Evolutionary conservation across 345 rosid species (phyloP).

Genomic region (Salix purpurea): DNA sequence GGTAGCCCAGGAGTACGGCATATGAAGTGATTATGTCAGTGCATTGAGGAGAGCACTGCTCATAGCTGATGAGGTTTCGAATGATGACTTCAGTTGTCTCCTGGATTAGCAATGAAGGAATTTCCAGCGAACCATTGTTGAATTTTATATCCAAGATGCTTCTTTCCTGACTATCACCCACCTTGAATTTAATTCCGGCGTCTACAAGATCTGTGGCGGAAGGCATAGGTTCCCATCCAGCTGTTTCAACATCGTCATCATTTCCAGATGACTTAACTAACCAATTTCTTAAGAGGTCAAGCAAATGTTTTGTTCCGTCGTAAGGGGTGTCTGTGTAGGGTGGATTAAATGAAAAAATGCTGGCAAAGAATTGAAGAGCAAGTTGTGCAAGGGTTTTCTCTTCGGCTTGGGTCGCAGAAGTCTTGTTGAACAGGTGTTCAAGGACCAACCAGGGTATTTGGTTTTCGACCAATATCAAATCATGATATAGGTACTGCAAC

Average conservation of each 20-base stretch:
- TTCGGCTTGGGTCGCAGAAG: too few species aligned
- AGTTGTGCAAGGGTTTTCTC: too few species aligned
- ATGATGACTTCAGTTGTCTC: slow-evolving; percentile 14
- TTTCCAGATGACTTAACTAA: neutral
- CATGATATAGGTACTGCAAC: slow-evolving; percentile 23
- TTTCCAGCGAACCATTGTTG: neutral
- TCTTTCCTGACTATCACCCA: neutral
- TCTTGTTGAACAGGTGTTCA: slow-evolving; percentile 1
- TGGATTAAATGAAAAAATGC: neutral
- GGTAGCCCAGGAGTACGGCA: slow-evolving; percentile 18
- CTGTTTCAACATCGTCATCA: neutral
- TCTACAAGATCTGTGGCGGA: slow-evolving; percentile 5
- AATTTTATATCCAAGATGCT: slow-evolving; percentile 16
- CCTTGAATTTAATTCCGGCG: slow-evolving; percentile 1
- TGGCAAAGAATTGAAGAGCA: too few species aligned
- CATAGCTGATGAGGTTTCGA: slow-evolving; percentile 22
- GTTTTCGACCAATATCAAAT: slow-evolving; percentile 37
- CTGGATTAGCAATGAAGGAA: slow-evolving; percentile 6
- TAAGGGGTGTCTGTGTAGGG: neutral
- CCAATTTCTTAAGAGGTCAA: slow-evolving; percentile 3
- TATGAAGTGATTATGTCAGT: slow-evolving; percentile 5
- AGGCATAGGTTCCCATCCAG: neutral
- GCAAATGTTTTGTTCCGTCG: slow-evolving; percentile 9
- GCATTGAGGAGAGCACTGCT: slow-evolving; percentile 9
- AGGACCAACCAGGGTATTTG: slow-evolving; percentile 31